phyloP scores from a whole-genome alignment of 306 rosid genomes.

The Hippophae gyantsensis region DNA sequence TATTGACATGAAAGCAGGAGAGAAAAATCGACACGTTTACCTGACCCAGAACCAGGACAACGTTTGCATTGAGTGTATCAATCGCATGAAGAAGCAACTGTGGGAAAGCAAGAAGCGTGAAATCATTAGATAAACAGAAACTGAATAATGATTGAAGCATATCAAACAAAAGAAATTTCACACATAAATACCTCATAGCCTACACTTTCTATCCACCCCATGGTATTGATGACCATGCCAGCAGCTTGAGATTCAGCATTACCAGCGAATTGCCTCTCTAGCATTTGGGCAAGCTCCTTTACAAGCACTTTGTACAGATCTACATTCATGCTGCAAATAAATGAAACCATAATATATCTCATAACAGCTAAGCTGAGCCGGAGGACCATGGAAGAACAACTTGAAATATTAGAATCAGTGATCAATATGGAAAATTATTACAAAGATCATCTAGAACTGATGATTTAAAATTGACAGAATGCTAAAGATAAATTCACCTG shows the following conservation, averaged over 20 bases:
- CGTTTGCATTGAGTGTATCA: constrained; percentile 69
- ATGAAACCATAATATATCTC: constrained; percentile 13
- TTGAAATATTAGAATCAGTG: background rate
- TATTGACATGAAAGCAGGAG: background rate
- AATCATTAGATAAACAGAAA: constrained; percentile 2
- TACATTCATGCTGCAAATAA: constrained; percentile 55
- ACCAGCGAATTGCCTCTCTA: constrained; percentile 77
- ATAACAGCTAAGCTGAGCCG: constrained; percentile 7
- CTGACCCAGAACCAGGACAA: constrained; percentile 93
- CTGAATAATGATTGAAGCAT: background rate
- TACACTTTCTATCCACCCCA: constrained; percentile 98
- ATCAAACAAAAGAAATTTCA: constrained; percentile 3
- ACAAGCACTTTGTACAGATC: constrained; percentile 82
- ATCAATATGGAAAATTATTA: background rate
- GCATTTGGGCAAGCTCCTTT: constrained; percentile 76
- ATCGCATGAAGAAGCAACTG: constrained; percentile 93
- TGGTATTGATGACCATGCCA: constrained; percentile 94
- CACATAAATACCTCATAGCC: constrained; percentile 73
- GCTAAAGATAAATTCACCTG: constrained; percentile 33
- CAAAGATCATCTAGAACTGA: background rate
- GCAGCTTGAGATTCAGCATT: constrained; percentile 86
- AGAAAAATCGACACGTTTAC: constrained; percentile 27
- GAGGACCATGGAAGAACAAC: background rate
- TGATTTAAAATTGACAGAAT: constrained; percentile 5
- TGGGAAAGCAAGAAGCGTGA: constrained; percentile 18